Percentiles rank a stretch among this genome's conserved stretches.
Conservation (phyloP, 768 basidiomycete genomes). For the Termitomyces sp. region DNA sequence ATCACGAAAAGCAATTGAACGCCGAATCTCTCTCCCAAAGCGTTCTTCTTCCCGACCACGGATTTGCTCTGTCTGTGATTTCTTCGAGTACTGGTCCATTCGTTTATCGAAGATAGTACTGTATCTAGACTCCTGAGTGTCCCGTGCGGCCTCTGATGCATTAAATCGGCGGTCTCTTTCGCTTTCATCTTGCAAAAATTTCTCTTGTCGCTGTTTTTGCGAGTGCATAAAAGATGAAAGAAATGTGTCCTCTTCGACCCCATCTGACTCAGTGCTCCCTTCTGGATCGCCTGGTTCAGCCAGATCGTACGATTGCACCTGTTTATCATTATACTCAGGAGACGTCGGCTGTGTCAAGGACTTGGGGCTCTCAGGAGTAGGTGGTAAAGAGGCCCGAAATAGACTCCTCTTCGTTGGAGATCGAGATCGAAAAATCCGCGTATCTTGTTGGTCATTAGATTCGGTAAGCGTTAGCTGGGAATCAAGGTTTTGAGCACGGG, state of each 20-base stretch:
- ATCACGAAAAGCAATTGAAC: not conserved
- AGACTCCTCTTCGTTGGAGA: not conserved
- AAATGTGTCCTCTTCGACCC: not conserved
- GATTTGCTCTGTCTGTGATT: not conserved
- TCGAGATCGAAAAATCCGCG: not conserved
- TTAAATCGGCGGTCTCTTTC: not conserved
- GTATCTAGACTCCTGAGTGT: not conserved
- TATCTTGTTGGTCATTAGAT: not conserved
- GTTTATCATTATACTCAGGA: not conserved
- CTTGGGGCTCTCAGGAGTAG: not conserved
- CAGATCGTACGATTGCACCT: not conserved
- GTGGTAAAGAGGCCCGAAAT: no score
- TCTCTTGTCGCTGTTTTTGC: not conserved
- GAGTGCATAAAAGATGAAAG: not conserved
- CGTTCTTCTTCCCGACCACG: not conserved
- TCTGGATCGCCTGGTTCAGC: not conserved
- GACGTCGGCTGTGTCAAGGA: not conserved
- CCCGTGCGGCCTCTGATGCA: not conserved
- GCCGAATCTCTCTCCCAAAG: not conserved
- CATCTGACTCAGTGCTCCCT: not conserved
- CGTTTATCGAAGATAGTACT: not conserved
- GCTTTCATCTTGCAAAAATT: not conserved
- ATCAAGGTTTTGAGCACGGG: not conserved
- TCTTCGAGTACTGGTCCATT: not conserved
- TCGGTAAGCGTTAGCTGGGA: not conserved